These are phyloP conservation scores for Phytophthora multivora DNA, from an alignment of 352 stramenopile species.

Conservation along the genomic window DNA sequence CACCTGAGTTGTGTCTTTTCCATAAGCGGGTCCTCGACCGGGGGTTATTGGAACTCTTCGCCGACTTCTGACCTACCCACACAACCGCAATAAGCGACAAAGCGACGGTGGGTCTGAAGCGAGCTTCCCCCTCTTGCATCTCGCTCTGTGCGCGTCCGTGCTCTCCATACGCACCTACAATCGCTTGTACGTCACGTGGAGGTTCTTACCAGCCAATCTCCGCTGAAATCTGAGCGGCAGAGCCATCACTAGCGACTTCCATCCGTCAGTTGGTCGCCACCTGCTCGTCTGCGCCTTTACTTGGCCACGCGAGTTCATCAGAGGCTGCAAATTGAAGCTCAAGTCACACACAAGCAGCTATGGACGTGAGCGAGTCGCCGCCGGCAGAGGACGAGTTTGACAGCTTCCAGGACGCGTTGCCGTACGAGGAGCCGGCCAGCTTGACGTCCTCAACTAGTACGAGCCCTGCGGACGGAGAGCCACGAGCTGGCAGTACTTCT, in stretches of 20 bases:
- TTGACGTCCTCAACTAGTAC: slow-evolving; percentile 47
- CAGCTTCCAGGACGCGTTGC: slow-evolving; percentile 29
- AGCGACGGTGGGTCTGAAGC: slow-evolving; percentile 14
- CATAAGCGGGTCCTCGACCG: not conserved
- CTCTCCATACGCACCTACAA: slow-evolving; percentile 2
- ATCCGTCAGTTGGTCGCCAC: slow-evolving; percentile 9
- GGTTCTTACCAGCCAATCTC: slow-evolving; percentile 4
- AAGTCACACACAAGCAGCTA: slow-evolving; percentile 16
- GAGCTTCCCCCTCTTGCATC: slow-evolving; percentile 20
- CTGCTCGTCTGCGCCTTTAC: slow-evolving; percentile 31
- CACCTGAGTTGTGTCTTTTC: slow-evolving; percentile 27
- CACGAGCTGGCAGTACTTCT: slow-evolving; percentile 19
- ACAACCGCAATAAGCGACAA: slow-evolving; percentile 26
- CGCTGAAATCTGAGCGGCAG: slow-evolving; percentile 17
- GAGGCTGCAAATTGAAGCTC: slow-evolving; percentile 1
- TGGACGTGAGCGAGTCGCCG: slow-evolving; percentile 24
- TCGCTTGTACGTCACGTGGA: slow-evolving; percentile 6
- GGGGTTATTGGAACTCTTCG: slow-evolving; percentile 6
- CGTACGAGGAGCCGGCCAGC: slow-evolving; percentile 35
- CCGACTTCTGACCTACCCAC: slow-evolving; percentile 7
- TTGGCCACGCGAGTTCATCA: not conserved
- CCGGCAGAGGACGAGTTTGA: slow-evolving; percentile 32
- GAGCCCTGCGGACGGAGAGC: slow-evolving; percentile 34
- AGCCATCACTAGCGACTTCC: slow-evolving; percentile 12
- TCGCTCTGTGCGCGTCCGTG: not conserved